Evolutionary conservation across 306 rosid species (phyloP), one percentile per base, ranked within the genome.

Genomic region (Nissolia schottii): DNA sequence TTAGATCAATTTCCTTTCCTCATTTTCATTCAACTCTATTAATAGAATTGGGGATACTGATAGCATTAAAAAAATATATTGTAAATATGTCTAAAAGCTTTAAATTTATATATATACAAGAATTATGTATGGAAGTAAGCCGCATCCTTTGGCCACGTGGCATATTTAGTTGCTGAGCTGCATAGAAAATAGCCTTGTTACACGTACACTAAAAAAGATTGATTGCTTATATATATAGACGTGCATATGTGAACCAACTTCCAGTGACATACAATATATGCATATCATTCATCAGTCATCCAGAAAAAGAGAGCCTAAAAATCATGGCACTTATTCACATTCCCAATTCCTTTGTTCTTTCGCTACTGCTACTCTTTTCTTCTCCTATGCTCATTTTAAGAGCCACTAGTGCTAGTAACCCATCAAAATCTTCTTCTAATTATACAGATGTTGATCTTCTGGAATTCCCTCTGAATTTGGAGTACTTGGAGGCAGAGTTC

Each of bases 401-500:
- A 11, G 75, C 29, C 0, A 62, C 37, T n/a, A n/a, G n/a, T n/a
- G n/a, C n/a, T n/a, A n/a, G n/a, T n/a, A n/a, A n/a, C n/a, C n/a
- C n/a, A n/a, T n/a, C n/a, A n/a, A n/a, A n/a, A n/a, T n/a, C n/a
- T n/a, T n/a, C n/a, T n/a, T n/a, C n/a, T n/a, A n/a, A n/a, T n/a
- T n/a, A n/a, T n/a, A n/a, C 70, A 8, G 87, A 80, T 55, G 62
- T 34, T 2, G 88, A 84, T 78, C 77, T 75, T 16, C 11, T 89
- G 7, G 88, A 85, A 45, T 85, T 89, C 31, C 80, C 90, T 54
- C 78, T 89, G 4, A 89, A 92, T 50, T 80, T 89, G 14, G 96
- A 92, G 76, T 89, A 67, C 35, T 55, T 87, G 31, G 93, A 87
- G 68, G 93, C 96, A 2, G 97, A 89, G 58, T 84, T 89, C 87